phyloP scores from a whole-genome alignment of 139 green algal species.

The Chlamydomonas sp. region DNA sequence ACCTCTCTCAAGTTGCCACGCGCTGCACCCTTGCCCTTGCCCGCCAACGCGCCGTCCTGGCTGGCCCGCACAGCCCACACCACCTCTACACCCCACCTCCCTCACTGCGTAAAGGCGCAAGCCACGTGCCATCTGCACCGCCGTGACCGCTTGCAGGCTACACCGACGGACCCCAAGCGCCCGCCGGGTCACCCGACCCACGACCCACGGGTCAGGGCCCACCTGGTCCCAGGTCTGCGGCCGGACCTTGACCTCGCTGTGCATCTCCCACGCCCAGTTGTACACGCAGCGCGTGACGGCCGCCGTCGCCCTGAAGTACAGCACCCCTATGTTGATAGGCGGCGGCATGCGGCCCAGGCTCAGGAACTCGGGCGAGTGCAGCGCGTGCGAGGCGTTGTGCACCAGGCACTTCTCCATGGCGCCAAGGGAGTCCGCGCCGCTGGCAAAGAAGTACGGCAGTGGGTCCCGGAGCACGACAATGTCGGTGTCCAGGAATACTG shows the following conservation, averaged over 20 bases:
- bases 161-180: too few species aligned
- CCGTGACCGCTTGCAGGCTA: too few species aligned
- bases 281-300: constrained; percentile 35
- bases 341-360: neutral
- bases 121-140: too few species aligned
- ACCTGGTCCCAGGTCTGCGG: constrained; percentile 28
- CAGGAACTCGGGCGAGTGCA: neutral
- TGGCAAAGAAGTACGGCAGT: constrained; percentile 14
- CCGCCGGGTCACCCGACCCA: too few species aligned
- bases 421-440: neutral
- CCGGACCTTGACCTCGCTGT: neutral
- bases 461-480: constrained; percentile 27
- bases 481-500: constrained; percentile 32
- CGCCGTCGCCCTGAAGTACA: constrained; percentile 38
- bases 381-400: neutral
- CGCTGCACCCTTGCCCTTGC: too few species aligned
- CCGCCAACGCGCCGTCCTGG: too few species aligned
- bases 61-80: too few species aligned
- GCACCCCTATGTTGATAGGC: constrained; percentile 21
- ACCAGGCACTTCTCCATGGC: constrained; percentile 22
- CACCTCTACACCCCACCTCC: too few species aligned
- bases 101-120: too few species aligned
- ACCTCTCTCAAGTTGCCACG: too few species aligned
- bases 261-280: constrained; percentile 31
- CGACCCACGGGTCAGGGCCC: neutral